Conservation (phyloP, 208 protist species). For the Angomonas deanei region DNA sequence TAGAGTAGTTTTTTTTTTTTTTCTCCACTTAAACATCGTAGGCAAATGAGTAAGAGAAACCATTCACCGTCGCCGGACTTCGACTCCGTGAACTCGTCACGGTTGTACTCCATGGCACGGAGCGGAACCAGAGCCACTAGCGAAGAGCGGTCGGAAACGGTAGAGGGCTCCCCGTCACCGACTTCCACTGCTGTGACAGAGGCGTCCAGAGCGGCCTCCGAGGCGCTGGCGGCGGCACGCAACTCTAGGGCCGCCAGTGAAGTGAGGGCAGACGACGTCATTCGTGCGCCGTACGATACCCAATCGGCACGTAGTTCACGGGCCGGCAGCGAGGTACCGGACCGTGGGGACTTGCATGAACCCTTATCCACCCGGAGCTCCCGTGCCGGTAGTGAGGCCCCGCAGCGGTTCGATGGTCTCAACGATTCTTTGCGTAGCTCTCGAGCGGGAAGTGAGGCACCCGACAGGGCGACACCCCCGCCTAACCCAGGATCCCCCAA, state of each 20-base stretch:
- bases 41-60: conserved; percentile 7
- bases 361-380: conserved; percentile 17
- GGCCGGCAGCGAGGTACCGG: conserved; percentile 41
- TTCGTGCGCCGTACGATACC: too few relatives aligned
- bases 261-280: too few relatives aligned
- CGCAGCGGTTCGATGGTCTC: conserved; percentile 6
- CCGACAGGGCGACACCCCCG: conserved; percentile 15
- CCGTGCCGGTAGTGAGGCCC: conserved; percentile 39
- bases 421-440: conserved; percentile 17
- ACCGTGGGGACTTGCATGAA: conserved; percentile 16
- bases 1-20: not conserved
- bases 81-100: conserved; percentile 13
- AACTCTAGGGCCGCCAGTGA: conserved; percentile 46
- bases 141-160: conserved; percentile 32
- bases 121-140: conserved; percentile 36
- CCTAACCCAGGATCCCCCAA: conserved; percentile 8
- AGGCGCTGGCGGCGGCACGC: conserved; percentile 27
- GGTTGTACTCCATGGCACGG: conserved; percentile 11
- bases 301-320: conserved; percentile 36
- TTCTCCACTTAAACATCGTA: not conserved
- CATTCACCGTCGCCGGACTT: conserved; percentile 40
- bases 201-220: conserved; percentile 4
- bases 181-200: not conserved
- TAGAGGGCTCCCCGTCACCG: conserved; percentile 5
- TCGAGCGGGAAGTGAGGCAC: conserved; percentile 32